Base-by-base conservation (phyloP, 768 basidiomycete species). In the Holtermanniella nyarrowii region DNA sequence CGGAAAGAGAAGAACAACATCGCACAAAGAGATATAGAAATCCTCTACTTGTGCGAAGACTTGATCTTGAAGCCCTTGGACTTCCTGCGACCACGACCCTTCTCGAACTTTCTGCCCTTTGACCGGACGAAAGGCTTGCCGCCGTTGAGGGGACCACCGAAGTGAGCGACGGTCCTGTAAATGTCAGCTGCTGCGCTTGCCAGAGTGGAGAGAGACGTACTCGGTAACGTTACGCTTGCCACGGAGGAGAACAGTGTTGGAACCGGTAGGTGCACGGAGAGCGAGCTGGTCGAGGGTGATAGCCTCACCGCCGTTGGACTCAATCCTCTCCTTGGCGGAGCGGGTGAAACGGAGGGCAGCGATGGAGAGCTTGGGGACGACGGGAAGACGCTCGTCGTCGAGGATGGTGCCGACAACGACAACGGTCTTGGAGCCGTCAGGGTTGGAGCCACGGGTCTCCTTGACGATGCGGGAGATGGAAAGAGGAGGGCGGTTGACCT, bases 81-180 rank as follows among this genome's bases (percentile, higher is more conserved):
- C 66, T 88, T 87, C 86, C 93, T 82, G 81, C 93, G 87, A 79
- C 93, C 93, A 82, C 93, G 91, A 74, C 77, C 93, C 71, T 83
- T 84, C 79, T 99, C 93, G 84, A 95, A 93, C 76, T 95, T 96
- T 81, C 91, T 86, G 57, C 95, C 93, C 78, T 93, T 95, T 72
- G 88, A 90, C 68, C 77, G 78, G 44, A 90, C 86, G 77, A 89
- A 86, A 44, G 95, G 95, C 77, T 91, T 95, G 80, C 93, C 96
- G 84, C 95, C 78, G 77, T 96, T 88, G 83, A 91, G 88, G 51
- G 90, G 90, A 60, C 85, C 81, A 75, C 93, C 93, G 73, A 96
- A 96, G 81, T 97, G 93, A 75, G 88, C 90, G 78, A 86, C 82
- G 46, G 90, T 86, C 52, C 55, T 56, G 51, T 23, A 26, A 37